phyloP scores from a whole-genome alignment of 495 filamentous ascomycete species.

The Penicillium steckii region DNA sequence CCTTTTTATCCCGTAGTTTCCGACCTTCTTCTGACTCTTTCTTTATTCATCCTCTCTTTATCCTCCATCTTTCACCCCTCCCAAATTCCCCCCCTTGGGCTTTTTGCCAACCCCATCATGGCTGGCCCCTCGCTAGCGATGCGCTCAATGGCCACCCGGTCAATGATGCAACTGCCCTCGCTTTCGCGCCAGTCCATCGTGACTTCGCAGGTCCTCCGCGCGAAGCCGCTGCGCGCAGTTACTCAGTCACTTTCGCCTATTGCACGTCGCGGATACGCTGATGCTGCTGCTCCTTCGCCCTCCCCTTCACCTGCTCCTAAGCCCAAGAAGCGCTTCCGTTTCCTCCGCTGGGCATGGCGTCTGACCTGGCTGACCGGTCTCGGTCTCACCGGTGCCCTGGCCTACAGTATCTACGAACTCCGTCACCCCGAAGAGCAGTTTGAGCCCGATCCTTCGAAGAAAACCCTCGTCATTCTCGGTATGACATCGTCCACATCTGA shows the following conservation, averaged over 20 bases:
- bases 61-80: constrained; percentile 13
- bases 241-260: constrained; percentile 30
- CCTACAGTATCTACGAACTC: constrained; percentile 77
- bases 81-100: constrained; percentile 13
- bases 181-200: constrained; percentile 43
- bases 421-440: constrained; percentile 80
- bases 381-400: constrained; percentile 64
- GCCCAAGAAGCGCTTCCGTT: constrained; percentile 46
- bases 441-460: constrained; percentile 83
- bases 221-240: constrained; percentile 26
- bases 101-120: constrained; percentile 34
- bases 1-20: constrained; percentile 11
- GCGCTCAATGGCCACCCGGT: constrained; percentile 34
- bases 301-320: constrained; percentile 35
- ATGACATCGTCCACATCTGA: constrained; percentile 32
- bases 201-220: constrained; percentile 25
- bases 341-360: constrained; percentile 73
- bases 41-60: constrained; percentile 9
- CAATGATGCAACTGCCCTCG: constrained; percentile 39
- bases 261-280: constrained; percentile 42
- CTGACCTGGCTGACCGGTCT: constrained; percentile 68
- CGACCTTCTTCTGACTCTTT: constrained; percentile 1
- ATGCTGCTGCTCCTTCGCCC: constrained; percentile 38
- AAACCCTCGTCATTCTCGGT: constrained; percentile 96
- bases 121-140: constrained; percentile 43